phyloP scores from a whole-genome alignment of 208 protist genomes.

The Angomonas deanei region DNA sequence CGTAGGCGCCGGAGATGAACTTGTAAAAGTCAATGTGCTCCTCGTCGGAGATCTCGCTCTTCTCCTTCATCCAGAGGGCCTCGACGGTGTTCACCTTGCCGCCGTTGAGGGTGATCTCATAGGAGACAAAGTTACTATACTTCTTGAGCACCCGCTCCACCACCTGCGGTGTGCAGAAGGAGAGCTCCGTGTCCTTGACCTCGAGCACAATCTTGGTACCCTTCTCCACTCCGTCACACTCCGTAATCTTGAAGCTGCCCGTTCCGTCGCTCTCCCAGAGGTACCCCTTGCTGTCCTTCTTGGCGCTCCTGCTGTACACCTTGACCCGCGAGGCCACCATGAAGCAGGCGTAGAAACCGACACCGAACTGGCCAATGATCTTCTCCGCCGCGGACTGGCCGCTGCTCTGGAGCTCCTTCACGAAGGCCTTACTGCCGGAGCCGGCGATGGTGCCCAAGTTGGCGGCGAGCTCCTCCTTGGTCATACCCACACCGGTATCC shows the following conservation, averaged over 20 bases:
- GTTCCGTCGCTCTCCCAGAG: slow-evolving; percentile 93
- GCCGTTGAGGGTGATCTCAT: slow-evolving; percentile 95
- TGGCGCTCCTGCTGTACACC: slow-evolving; percentile 88
- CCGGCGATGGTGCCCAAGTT: slow-evolving; percentile 95
- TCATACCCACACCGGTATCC: slow-evolving; percentile 98
- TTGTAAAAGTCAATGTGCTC: slow-evolving; percentile 97
- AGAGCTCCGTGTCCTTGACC: slow-evolving; percentile 91
- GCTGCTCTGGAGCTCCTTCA: slow-evolving; percentile 75
- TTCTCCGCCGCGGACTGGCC: slow-evolving; percentile 73
- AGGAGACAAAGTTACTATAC: slow-evolving; percentile 97
- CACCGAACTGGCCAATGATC: slow-evolving; percentile 96
- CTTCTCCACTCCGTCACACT: slow-evolving; percentile 92
- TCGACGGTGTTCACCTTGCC: slow-evolving; percentile 94
- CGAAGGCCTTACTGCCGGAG: slow-evolving; percentile 88
- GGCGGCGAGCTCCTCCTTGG: slow-evolving; percentile 91
- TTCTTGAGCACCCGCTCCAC: slow-evolving; percentile 95
- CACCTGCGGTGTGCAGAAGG: slow-evolving; percentile 91
- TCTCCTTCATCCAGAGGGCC: slow-evolving; percentile 95
- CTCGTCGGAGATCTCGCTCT: slow-evolving; percentile 89
- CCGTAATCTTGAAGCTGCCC: slow-evolving; percentile 91
- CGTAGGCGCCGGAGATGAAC: slow-evolving; percentile 92
- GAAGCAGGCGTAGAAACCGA: slow-evolving; percentile 97
- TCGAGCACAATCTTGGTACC: slow-evolving; percentile 97
- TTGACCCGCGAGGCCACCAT: slow-evolving; percentile 95
- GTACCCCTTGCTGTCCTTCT: slow-evolving; percentile 89